These are phyloP conservation scores for Sporisorium scitamineum DNA, from an alignment of 1,284 basidiomycete genomes.

Conservation along the genomic window DNA sequence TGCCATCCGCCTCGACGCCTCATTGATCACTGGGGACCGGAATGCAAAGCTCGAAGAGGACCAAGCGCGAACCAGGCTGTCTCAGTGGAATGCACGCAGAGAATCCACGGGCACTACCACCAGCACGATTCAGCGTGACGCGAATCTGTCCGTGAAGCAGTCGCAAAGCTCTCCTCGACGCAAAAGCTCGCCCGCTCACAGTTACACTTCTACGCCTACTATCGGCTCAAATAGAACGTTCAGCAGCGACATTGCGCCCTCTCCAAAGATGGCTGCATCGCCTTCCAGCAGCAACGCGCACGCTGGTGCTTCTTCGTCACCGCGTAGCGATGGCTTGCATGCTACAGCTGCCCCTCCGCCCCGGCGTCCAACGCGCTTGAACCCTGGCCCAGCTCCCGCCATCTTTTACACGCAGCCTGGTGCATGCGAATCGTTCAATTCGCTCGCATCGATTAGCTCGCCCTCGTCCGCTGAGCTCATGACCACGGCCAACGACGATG, in stretches of 20 bases:
- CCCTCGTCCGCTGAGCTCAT: conserved; percentile 13
- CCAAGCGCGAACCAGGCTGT: conserved; percentile 16
- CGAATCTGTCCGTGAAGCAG: background rate
- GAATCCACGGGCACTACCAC: background rate
- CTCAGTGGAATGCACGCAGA: conserved; percentile 21
- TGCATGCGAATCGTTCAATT: conserved; percentile 26
- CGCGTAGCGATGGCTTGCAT: background rate
- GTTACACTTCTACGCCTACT: conserved; percentile 21
- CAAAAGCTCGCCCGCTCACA: conserved; percentile 11
- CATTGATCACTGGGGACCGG: conserved; percentile 31
- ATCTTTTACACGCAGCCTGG: conserved; percentile 30
- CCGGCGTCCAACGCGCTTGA: conserved; percentile 8
- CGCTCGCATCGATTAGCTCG: conserved; percentile 25
- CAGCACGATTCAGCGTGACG: background rate
- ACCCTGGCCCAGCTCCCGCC: conserved; percentile 12
- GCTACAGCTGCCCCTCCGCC: conserved; percentile 2
- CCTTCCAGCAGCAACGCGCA: background rate
- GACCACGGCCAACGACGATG: conserved; percentile 27
- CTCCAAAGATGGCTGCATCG: conserved; percentile 1
- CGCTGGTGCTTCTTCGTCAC: background rate
- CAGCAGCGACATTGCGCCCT: background rate
- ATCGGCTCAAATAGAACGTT: conserved; percentile 23
- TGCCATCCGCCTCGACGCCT: conserved; percentile 23
- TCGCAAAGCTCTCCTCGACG: background rate
- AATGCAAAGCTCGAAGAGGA: conserved; percentile 45